Percentiles rank a stretch among this genome's conserved stretches.
Conservation (phyloP, 169 alveolate genomes). For the Eimeria nieschulzi region DNA sequence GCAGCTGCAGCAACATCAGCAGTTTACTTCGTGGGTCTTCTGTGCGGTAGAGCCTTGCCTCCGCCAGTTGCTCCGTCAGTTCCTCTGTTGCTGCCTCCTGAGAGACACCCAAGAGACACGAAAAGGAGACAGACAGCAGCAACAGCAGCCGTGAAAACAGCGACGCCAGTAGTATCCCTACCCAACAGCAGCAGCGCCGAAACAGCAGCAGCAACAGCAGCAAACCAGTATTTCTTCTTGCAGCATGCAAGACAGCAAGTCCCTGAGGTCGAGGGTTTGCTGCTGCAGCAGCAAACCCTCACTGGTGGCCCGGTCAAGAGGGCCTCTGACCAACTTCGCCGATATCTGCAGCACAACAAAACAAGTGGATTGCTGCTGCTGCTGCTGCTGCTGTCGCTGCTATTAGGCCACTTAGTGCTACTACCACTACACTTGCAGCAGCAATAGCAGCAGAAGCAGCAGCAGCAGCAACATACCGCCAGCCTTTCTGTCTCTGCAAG, state of each 20-base stretch:
- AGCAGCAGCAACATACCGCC: not conserved
- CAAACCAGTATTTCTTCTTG: not conserved
- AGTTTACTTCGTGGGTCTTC: not conserved
- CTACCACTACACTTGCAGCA: not conserved
- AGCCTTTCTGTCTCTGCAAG: not conserved
- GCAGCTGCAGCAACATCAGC: not conserved
- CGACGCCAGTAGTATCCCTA: not conserved
- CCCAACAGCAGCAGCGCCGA: too few species aligned
- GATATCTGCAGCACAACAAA: not conserved
- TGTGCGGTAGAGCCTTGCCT: not conserved
- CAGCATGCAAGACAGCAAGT: not conserved
- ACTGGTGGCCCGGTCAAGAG: not conserved
- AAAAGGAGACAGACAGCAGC: not conserved
- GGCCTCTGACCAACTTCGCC: not conserved
- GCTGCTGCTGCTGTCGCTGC: not conserved
- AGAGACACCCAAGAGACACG: not conserved
- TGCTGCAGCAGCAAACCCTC: conserved; percentile 2
- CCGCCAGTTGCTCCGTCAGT: conserved; percentile 1
- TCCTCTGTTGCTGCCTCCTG: not conserved
- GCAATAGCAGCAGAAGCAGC: not conserved
- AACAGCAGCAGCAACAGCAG: too few species aligned
- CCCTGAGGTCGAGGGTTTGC: conserved; percentile 2
- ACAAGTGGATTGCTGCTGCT: not conserved
- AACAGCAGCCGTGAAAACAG: not conserved
- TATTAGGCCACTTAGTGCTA: not conserved